Percentiles rank a stretch among this genome's conserved stretches.
Conservation (phyloP, 345 rosid species). For the Eucalyptus melliodora region DNA sequence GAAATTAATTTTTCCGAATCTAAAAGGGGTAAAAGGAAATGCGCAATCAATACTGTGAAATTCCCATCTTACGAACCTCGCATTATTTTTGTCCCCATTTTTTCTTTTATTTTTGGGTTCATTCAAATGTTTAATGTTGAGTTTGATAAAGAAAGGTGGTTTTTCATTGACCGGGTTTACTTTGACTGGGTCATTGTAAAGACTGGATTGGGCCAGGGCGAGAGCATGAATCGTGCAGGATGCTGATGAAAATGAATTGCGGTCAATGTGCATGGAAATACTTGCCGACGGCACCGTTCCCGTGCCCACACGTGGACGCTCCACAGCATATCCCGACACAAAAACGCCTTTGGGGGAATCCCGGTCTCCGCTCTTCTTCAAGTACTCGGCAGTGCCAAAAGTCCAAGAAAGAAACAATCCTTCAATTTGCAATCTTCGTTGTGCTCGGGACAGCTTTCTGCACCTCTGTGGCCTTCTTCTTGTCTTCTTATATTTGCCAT, state of each 20-base stretch:
- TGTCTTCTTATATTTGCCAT: neutral
- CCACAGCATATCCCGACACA: neutral
- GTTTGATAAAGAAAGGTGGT: neutral
- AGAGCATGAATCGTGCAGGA: neutral
- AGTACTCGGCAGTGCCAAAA: neutral
- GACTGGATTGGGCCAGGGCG: neutral
- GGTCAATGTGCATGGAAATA: neutral
- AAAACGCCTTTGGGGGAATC: neutral
- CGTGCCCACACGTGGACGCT: neutral
- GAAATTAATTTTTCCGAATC: neutral
- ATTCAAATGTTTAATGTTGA: neutral
- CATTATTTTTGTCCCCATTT: neutral
- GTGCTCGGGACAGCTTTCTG: neutral
- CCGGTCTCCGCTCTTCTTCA: neutral
- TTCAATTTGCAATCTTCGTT: neutral
- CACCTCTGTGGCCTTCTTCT: neutral
- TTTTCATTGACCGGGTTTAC: neutral
- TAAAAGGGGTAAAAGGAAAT: neutral
- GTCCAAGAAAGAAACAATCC: neutral
- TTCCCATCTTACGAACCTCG: neutral
- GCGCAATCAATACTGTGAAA: neutral
- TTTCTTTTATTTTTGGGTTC: neutral
- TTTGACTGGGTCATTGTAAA: neutral
- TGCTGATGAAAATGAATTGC: neutral
- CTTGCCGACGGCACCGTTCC: neutral